These are phyloP conservation scores for Pisolithus orientalis DNA, from an alignment of 768 basidiomycete genomes.

Conservation along the genomic window DNA sequence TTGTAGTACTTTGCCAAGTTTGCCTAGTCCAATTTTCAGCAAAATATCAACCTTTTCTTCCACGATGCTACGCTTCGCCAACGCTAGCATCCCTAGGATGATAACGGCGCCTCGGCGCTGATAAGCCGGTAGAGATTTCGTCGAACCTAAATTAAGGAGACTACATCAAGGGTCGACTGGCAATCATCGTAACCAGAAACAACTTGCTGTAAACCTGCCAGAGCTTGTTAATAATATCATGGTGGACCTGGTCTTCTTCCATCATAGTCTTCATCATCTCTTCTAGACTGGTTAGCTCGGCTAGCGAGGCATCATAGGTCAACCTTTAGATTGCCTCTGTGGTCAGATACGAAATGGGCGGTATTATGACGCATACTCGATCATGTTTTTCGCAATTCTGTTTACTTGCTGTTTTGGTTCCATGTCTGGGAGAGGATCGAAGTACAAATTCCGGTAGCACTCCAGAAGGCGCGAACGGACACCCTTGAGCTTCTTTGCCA, in stretches of 20 bases:
- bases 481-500: conserved; percentile 80
- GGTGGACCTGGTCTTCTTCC: conserved; percentile 77
- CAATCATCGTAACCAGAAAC: background rate
- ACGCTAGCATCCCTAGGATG: conserved; percentile 93
- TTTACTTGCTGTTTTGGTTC: conserved; percentile 83
- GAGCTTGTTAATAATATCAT: conserved; percentile 81
- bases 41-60: conserved; percentile 79
- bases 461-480: conserved; percentile 84
- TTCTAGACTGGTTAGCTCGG: conserved; percentile 92
- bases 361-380: conserved; percentile 57
- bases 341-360: background rate
- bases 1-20: conserved; percentile 64
- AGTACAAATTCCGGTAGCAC: conserved; percentile 82
- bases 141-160: conserved; percentile 47
- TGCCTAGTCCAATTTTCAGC: conserved; percentile 81
- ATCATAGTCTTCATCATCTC: conserved; percentile 97
- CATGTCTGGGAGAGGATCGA: conserved; percentile 71
- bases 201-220: conserved; percentile 94
- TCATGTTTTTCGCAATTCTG: conserved; percentile 93
- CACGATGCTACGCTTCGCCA: conserved; percentile 74
- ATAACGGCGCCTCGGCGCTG: conserved; percentile 96
- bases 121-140: conserved; percentile 64
- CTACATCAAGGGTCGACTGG: background rate
- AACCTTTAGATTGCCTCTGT: conserved; percentile 43
- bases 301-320: conserved; percentile 88